Conservation (phyloP, 164 flowering plant genomes). For the Vitis rotundifolia region DNA sequence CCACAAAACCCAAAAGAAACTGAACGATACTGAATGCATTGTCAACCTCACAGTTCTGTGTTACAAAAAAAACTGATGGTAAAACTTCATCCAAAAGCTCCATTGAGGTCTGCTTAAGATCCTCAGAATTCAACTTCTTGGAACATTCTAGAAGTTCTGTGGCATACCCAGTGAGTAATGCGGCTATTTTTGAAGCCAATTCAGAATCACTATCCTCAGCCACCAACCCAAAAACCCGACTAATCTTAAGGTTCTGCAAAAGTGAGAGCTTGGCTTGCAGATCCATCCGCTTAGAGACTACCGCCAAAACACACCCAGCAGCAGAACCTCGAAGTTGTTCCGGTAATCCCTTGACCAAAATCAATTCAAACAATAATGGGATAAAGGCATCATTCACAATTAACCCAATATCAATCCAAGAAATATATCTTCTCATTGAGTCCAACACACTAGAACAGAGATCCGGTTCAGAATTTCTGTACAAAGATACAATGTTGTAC, state of each 20-base stretch:
- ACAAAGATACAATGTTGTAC: constrained; percentile 76
- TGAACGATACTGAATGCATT: constrained; percentile 71
- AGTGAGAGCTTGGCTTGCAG: constrained; percentile 64
- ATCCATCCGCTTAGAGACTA: constrained; percentile 90
- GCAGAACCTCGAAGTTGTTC: constrained; percentile 83
- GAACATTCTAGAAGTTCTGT: constrained; percentile 79
- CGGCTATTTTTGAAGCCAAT: constrained; percentile 56
- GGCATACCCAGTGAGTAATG: constrained; percentile 81
- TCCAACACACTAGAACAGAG: constrained; percentile 67
- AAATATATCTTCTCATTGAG: constrained; percentile 71
- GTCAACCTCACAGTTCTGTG: constrained; percentile 82
- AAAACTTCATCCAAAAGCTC: constrained; percentile 85
- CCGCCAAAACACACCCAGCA: constrained; percentile 66
- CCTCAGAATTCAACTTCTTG: constrained; percentile 65
- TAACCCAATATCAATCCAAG: constrained; percentile 96
- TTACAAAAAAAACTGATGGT: constrained; percentile 84
- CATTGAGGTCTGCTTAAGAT: constrained; percentile 43
- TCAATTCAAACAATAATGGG: constrained; percentile 73
- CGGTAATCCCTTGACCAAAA: constrained; percentile 57
- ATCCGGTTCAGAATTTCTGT: constrained; percentile 67
- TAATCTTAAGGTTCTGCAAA: constrained; percentile 70
- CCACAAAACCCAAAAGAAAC: constrained; percentile 77
- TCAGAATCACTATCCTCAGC: constrained; percentile 68
- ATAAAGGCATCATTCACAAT: constrained; percentile 74
- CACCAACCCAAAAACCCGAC: constrained; percentile 70